phyloP scores from a whole-genome alignment of 768 basidiomycete genomes.

The Inosperma sp. region DNA sequence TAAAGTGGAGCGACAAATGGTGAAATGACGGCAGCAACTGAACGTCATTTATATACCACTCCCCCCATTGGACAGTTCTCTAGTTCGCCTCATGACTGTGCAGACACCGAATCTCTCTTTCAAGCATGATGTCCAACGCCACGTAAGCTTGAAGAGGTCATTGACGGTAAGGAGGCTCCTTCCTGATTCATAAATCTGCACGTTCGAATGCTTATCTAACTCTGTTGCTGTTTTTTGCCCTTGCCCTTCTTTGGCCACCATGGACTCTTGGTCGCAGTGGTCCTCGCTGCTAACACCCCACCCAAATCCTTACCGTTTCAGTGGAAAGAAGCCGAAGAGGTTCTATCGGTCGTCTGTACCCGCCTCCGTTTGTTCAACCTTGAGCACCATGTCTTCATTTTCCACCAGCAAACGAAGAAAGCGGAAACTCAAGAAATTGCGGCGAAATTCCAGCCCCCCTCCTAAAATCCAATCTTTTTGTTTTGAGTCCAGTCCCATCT shows the following conservation, averaged over 20 bases:
- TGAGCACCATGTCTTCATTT: constrained; percentile 1
- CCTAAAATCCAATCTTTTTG: not conserved
- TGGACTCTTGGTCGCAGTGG: constrained; percentile 5
- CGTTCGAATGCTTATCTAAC: constrained; percentile 6
- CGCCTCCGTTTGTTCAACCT: not conserved
- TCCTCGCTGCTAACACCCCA: constrained; percentile 1
- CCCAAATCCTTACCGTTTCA: not conserved
- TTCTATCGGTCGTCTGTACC: not conserved
- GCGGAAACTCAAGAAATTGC: not conserved
- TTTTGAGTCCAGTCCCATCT: not conserved
- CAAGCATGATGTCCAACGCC: no score
- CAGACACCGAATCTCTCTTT: no score
- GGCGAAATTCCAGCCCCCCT: not conserved
- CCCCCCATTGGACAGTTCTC: no score
- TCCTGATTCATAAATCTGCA: no score
- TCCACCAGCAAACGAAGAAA: not conserved
- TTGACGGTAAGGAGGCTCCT: no score
- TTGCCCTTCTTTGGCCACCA: no score
- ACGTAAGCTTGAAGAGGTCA: no score
- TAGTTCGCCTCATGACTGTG: no score
- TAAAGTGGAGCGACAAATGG: no score
- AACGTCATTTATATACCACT: no score
- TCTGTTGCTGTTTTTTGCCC: not conserved
- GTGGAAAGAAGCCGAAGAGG: constrained; percentile 3
- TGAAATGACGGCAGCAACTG: no score